Evolutionary conservation across 805 yeast species (phyloP), one percentile per base, ranked within the genome.

Genomic region (Candida khao-thaluensis): DNA sequence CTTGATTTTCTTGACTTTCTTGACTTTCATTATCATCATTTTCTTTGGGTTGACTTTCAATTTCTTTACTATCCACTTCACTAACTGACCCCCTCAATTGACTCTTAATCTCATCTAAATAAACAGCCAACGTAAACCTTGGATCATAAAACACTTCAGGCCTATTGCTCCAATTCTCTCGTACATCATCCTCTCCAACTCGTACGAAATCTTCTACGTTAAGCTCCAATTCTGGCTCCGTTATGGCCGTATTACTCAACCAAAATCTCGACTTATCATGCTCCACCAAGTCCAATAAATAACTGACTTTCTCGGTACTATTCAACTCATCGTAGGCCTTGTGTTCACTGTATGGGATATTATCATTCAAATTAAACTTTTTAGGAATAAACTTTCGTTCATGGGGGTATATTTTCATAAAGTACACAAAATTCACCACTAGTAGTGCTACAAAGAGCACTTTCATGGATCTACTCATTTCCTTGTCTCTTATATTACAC

Each of bases 131-230:
- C 0, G 83, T 72, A 43, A 80, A 62, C 29, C 85, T 56, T 12
- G 85, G 85, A 44, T 81, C 86, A 44, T 65, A 72, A 16, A 60
- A 61, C 14, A 78, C 59, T 40, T 73, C 39, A 6, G 42, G 43
- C 38, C 27, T 42, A 17, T 38, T 40, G 20, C 30, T 29, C 47
- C 43, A 42, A 16, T 42, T 38, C 9, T 22, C 17, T 8, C 17
- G 6, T 10, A 12, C 11, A 16, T 21, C 24, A 15, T 37, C 21
- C 5, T 23, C 14, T 4, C 14, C 22, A 6, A 17, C 31, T 11
- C 20, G 5, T 4, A 53, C 21, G 31, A 54, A 57, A 21, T 55
- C 58, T 7, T 42, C 44, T 2, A 54, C 51, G 7, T 51, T 42
- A 18, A 57, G 44, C 5, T 23, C 37, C 7, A 57, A 36, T 11